These are phyloP conservation scores for Pelargonium cotyledonis DNA, from an alignment of 441 rosid species.

Conservation along the genomic window DNA sequence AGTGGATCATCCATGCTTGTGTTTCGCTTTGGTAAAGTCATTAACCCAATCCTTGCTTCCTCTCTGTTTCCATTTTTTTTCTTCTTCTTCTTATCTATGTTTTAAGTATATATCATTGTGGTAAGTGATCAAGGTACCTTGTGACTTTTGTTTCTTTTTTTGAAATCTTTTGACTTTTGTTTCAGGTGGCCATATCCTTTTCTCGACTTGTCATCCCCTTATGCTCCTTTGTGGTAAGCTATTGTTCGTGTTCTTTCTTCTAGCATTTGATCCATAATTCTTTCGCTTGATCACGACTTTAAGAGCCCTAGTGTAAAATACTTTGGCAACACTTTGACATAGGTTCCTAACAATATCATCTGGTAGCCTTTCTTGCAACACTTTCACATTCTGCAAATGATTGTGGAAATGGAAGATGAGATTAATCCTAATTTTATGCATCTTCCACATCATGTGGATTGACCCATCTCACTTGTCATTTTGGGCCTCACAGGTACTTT, in stretches of 20 bases:
- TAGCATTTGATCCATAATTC: background rate
- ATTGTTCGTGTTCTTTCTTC: background rate
- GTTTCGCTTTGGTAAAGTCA: constrained; percentile 52
- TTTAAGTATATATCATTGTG: background rate
- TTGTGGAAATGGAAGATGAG: no score
- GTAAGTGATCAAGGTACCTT: constrained; percentile 9
- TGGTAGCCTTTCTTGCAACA: background rate
- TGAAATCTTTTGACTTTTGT: constrained; percentile 7
- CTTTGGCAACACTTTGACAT: background rate
- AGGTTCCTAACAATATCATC: no score
- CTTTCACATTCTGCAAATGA: background rate
- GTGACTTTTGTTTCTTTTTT: constrained; percentile 8
- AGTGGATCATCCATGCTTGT: constrained; percentile 85
- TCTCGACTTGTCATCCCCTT: constrained; percentile 64
- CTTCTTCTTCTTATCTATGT: background rate
- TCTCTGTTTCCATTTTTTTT: no score
- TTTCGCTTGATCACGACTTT: background rate
- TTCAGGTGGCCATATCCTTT: constrained; percentile 95
- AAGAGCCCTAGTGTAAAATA: no score
- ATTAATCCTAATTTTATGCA: no score
- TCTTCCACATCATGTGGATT: no score
- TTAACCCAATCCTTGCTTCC: background rate
- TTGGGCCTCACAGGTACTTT: constrained; percentile 51
- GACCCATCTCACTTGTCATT: background rate
- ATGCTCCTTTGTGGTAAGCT: constrained; percentile 73